A percentile compares a stretch with the other conserved stretches of the same genome.
These are phyloP conservation scores for Breviolum minutum DNA, from an alignment of 73 alveolate species.

Conservation along the genomic window DNA sequence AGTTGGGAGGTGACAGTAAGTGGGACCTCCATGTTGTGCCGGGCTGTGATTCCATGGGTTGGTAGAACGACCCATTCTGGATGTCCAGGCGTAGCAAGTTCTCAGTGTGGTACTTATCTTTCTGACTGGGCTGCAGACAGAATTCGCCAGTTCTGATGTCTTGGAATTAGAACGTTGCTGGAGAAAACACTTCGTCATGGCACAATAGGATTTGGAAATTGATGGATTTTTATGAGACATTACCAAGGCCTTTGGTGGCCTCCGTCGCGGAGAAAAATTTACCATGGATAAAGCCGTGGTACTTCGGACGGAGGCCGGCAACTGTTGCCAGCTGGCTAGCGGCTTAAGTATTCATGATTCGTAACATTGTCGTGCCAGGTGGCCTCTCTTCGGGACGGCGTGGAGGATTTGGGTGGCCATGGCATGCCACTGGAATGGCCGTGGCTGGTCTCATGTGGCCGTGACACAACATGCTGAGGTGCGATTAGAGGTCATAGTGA, in stretches of 20 bases:
- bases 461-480: no score
- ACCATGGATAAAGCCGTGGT: conserved; percentile 72
- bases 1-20: no score
- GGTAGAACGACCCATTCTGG: no score
- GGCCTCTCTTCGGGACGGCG: background rate
- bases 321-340: background rate
- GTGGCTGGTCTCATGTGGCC: no score
- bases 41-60: no score
- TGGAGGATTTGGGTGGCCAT: background rate
- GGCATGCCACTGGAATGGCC: background rate
- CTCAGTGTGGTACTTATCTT: conserved; percentile 11
- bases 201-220: background rate
- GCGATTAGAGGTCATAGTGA: no score
- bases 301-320: conserved; percentile 40
- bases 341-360: background rate
- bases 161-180: background rate
- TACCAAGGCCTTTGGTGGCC: conserved; percentile 64
- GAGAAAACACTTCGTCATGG: background rate
- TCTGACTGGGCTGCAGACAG: background rate
- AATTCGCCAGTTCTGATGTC: background rate
- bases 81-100: conserved; percentile 56
- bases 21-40: no score
- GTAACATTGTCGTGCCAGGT: background rate
- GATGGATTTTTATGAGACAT: background rate
- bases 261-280: conserved; percentile 66